Percentiles rank a stretch among this genome's conserved stretches.
Conservation (phyloP, 1,284 basidiomycete genomes). For the Exobasidium rhododendri region DNA sequence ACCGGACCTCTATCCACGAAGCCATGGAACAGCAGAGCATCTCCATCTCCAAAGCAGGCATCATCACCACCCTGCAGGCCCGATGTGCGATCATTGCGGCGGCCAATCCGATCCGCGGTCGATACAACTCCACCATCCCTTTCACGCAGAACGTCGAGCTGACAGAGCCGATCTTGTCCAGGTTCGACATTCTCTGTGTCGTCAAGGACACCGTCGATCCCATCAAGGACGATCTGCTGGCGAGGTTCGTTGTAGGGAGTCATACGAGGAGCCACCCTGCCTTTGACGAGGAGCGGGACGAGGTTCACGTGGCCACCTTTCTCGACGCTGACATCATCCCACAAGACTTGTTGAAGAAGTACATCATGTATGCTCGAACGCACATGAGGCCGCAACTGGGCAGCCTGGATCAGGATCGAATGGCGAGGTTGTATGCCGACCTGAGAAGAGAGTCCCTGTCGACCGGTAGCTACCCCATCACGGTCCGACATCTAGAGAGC, state of each 20-base stretch:
- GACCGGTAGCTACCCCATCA: constrained; percentile 96
- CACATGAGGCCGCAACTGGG: constrained; percentile 86
- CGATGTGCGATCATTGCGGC: constrained; percentile 96
- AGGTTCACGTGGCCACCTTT: constrained; percentile 78
- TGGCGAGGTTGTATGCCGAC: constrained; percentile 91
- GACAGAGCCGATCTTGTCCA: constrained; percentile 97
- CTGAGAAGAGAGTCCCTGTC: constrained; percentile 90
- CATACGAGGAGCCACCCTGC: constrained; percentile 90
- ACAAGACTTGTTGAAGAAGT: constrained; percentile 94
- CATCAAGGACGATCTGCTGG: constrained; percentile 91
- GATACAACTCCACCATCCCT: constrained; percentile 57
- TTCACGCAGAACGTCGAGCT: constrained; percentile 98
- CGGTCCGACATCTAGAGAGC: constrained; percentile 93
- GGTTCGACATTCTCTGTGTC: constrained; percentile 96
- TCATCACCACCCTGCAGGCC: constrained; percentile 92
- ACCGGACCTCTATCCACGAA: constrained; percentile 89
- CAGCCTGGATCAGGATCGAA: constrained; percentile 92
- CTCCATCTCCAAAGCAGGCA: constrained; percentile 97
- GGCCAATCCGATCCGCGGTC: constrained; percentile 86
- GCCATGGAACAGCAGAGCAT: constrained; percentile 99
- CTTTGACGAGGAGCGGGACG: constrained; percentile 79
- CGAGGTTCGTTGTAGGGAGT: constrained; percentile 93
- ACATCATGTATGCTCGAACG: constrained; percentile 98
- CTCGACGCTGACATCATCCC: constrained; percentile 82
- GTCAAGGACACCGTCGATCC: constrained; percentile 97